These are phyloP conservation scores for Beta corolliflora DNA, from an alignment of 179 eudicot genomes.

Conservation along the genomic window DNA sequence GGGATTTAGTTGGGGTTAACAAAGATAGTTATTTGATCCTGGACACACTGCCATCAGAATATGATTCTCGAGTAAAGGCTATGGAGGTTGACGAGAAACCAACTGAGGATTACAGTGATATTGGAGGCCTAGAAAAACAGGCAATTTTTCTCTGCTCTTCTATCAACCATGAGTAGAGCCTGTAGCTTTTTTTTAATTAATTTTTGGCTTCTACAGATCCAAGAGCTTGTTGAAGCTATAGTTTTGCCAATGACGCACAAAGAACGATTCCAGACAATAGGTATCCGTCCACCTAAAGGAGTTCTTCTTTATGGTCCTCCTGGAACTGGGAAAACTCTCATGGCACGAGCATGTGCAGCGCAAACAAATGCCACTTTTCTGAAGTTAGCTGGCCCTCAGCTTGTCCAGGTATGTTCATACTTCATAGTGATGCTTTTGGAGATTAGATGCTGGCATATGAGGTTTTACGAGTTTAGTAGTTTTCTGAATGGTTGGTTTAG, in stretches of 20 bases:
- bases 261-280: constrained; percentile 87
- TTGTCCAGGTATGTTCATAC: constrained; percentile 72
- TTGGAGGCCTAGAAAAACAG: constrained; percentile 98
- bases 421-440: neutral
- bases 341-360: constrained; percentile 99
- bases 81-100: constrained; percentile 99
- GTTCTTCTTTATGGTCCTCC: constrained; percentile 98
- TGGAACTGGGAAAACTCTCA: constrained; percentile 94
- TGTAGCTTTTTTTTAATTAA: neutral
- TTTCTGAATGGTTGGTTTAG: neutral
- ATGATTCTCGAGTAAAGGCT: constrained; percentile 96
- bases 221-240: constrained; percentile 96
- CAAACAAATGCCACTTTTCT: constrained; percentile 98
- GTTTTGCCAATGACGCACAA: constrained; percentile 97
- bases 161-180: neutral
- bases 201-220: constrained; percentile 52
- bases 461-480: neutral
- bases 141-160: constrained; percentile 26
- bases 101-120: constrained; percentile 94
- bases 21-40: constrained; percentile 95
- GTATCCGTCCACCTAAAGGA: constrained; percentile 94
- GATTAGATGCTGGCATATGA: neutral
- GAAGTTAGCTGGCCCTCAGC: constrained; percentile 97
- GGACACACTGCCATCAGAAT: constrained; percentile 94
- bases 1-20: constrained; percentile 99